phyloP scores from a whole-genome alignment of 371 early-diverging fungal genomes.

The Mortierella sp. region DNA sequence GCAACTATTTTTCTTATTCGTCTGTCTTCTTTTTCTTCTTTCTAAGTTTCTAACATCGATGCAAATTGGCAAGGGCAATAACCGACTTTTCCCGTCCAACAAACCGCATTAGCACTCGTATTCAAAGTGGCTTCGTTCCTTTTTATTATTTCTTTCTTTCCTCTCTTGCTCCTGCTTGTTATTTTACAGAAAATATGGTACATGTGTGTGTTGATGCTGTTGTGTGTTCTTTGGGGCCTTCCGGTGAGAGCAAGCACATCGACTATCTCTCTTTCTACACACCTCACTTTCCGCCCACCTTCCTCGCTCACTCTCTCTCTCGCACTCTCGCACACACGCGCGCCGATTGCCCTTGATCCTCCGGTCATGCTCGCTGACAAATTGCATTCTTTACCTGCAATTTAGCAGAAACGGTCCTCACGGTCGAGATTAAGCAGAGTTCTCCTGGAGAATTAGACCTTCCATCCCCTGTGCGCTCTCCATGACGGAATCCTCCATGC shows the following conservation, averaged over 20 bases:
- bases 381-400: background rate
- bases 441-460: slow-evolving; percentile 3
- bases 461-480: background rate
- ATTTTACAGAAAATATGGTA: background rate
- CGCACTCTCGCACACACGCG: background rate
- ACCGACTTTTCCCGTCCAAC: background rate
- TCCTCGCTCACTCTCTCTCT: background rate
- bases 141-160: background rate
- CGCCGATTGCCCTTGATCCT: background rate
- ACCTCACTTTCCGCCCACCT: background rate
- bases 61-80: background rate
- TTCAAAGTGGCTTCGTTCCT: background rate
- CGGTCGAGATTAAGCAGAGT: background rate
- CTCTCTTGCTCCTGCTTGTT: background rate
- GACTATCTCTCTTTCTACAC: background rate
- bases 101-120: background rate
- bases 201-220: background rate
- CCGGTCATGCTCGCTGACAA: background rate
- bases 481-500: slow-evolving; percentile 2
- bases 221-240: background rate
- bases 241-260: background rate
- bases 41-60: background rate
- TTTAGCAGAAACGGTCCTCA: background rate
- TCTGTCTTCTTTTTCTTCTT: background rate
- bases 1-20: background rate